Evolutionary conservation across 2,329 filamentous ascomycete species (phyloP).

Genomic region (Aspergillus novoparasiticus): DNA sequence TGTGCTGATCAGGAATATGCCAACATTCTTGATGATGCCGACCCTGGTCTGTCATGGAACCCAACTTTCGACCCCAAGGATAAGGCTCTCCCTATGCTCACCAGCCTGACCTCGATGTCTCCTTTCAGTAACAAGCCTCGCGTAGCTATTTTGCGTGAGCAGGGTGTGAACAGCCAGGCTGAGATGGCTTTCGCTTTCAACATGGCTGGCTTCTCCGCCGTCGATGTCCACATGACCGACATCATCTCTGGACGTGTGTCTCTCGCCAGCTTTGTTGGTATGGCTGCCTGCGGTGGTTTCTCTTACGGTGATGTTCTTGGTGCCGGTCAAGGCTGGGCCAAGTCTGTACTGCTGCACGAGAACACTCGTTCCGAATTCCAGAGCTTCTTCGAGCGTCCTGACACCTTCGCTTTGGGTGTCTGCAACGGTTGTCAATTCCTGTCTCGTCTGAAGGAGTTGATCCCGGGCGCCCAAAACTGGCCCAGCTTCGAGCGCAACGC

Average conservation of each 20-base stretch:
- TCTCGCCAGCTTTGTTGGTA: constrained; percentile 78
- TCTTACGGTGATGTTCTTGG: constrained; percentile 91
- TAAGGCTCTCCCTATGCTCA: constrained; percentile 69
- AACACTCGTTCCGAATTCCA: constrained; percentile 76
- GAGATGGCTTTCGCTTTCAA: constrained; percentile 98
- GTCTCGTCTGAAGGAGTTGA: constrained; percentile 76
- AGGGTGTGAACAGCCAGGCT: constrained; percentile 93
- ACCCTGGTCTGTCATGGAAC: constrained; percentile 84
- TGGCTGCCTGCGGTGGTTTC: constrained; percentile 96
- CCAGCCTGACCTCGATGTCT: constrained; percentile 59
- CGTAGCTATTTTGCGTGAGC: constrained; percentile 91
- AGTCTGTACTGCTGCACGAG: constrained; percentile 83
- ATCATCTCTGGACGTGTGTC: constrained; percentile 77
- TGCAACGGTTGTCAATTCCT: constrained; percentile 99
- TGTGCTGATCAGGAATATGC: constrained; percentile 84
- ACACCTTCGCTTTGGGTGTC: constrained; percentile 91
- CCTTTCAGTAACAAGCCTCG: constrained; percentile 66
- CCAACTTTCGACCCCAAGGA: constrained; percentile 80
- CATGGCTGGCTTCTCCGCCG: constrained; percentile 83
- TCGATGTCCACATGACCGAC: constrained; percentile 97
- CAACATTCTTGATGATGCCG: constrained; percentile 70
- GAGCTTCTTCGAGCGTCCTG: constrained; percentile 79
- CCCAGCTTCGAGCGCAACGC: constrained; percentile 83
- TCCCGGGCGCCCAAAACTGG: constrained; percentile 81
- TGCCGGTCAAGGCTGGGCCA: constrained; percentile 95